These are phyloP conservation scores for Starmerella floris DNA, from an alignment of 805 yeast species.

Conservation along the genomic window DNA sequence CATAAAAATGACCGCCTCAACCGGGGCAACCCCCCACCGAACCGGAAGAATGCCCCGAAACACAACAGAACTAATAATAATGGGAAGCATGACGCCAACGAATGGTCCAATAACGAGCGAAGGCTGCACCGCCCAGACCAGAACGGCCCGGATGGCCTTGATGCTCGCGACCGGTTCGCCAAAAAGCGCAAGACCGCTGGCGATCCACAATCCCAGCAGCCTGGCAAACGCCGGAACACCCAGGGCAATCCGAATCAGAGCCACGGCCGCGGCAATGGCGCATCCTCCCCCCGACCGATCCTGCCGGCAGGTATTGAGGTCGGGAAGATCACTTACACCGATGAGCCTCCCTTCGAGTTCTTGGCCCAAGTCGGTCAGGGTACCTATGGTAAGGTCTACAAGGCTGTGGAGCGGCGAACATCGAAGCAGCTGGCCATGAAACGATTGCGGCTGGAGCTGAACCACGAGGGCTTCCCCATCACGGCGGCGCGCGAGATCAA, in stretches of 20 bases:
- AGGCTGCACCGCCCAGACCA: no score
- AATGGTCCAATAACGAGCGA: no score
- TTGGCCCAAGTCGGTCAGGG: conserved; percentile 96
- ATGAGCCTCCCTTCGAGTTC: conserved; percentile 41
- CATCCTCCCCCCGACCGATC: no score
- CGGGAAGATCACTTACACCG: not conserved
- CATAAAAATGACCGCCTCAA: no score
- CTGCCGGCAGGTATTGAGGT: not conserved
- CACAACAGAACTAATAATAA: no score
- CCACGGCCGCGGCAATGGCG: no score
- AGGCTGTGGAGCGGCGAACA: conserved; percentile 61
- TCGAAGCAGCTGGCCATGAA: conserved; percentile 73
- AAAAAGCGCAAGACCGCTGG: no score
- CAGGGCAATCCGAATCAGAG: not conserved
- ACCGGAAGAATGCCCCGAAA: no score
- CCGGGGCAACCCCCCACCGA: no score
- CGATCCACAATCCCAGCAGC: not conserved
- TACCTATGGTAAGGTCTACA: conserved; percentile 91
- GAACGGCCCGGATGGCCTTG: no score
- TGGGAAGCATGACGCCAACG: no score
- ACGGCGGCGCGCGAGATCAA: conserved; percentile 90
- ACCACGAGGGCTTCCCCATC: conserved; percentile 89
- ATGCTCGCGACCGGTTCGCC: no score
- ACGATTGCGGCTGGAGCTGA: conserved; percentile 67
- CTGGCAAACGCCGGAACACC: not conserved